Base-by-base conservation (phyloP, 495 filamentous ascomycete genomes). In the Penicillium paxilli region DNA sequence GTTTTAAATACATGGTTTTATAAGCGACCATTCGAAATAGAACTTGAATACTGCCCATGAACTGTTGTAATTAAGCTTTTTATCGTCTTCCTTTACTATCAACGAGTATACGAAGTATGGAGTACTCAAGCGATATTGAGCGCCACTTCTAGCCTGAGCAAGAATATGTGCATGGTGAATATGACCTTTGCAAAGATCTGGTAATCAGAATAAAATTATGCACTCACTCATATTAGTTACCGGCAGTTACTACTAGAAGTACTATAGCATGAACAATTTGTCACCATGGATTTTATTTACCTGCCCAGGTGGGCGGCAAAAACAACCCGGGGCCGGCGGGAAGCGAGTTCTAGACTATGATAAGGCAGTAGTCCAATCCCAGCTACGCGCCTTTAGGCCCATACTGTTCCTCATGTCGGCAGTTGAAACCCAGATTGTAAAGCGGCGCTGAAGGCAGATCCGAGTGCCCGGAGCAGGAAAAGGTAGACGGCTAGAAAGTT, bases 261-360 rank as follows among this genome's bases (percentile, higher is more conserved):
- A 23, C 10, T n/a, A 4, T 14, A 21, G 12, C 23, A 2, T 42
- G 8, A 24, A 42, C n/a, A 42, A 42, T 42, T 42, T 42, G 40
- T 42, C 40, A 42, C 19, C 16, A 14, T 38, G 17, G 3, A n/a
- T 16, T 38, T 14, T 38, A n/a, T 16, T 38, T 14, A n/a, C 14
- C 35, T 11, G 35, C n/a, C 11, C 9, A 17, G 4, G 40, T 42
- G 10, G n/a, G n/a, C 33, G 33, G 33, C n/a, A 24, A 42, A 42
- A 42, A 42, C 23, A 23, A 23, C 40, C 9, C 17, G 35, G 35
- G 30, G 1, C n/a, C 40, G 10, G 21, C 10, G 40, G 20, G 21
- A 42, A 42, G 40, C n/a, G 35, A 38, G 40, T 42, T 42, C 40
- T 20, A 42, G 40, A 24, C 40, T 20, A 42, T n/a, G n/a, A n/a